phyloP scores from a whole-genome alignment of 805 yeast genomes.

The Nakazawaea holstii region DNA sequence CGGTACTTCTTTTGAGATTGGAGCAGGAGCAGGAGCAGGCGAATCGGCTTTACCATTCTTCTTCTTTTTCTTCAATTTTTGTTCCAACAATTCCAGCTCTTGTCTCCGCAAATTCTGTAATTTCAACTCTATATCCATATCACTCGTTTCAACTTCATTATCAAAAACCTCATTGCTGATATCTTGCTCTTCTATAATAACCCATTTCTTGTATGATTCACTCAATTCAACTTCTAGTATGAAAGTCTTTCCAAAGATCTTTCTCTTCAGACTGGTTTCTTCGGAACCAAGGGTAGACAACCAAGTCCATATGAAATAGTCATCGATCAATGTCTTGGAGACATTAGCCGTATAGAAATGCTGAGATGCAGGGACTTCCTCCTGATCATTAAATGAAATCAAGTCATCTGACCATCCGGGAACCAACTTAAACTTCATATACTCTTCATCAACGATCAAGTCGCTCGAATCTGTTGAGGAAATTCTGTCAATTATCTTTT shows the following conservation, averaged over 20 bases:
- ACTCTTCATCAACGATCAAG: slow-evolving; percentile 34
- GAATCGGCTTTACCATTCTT: not conserved
- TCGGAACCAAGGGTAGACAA: slow-evolving; percentile 71
- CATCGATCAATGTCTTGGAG: slow-evolving; percentile 68
- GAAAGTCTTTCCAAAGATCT: slow-evolving; percentile 73
- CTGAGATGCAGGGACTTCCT: slow-evolving; percentile 13
- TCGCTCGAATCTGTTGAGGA: slow-evolving; percentile 26
- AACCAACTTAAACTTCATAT: slow-evolving; percentile 20
- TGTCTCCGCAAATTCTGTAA: slow-evolving; percentile 7
- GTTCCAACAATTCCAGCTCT: slow-evolving; percentile 4
- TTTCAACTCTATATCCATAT: slow-evolving; percentile 5
- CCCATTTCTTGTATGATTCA: slow-evolving; percentile 74
- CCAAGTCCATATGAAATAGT: slow-evolving; percentile 92
- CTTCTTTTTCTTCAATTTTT: not conserved
- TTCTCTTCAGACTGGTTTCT: slow-evolving; percentile 58
- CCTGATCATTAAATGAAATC: slow-evolving; percentile 10
- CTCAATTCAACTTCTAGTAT: slow-evolving; percentile 77
- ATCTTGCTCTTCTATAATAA: slow-evolving; percentile 65
- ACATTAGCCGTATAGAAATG: slow-evolving; percentile 40
- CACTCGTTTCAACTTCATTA: not conserved
- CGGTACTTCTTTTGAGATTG: slow-evolving; percentile 1
- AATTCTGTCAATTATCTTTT: slow-evolving; percentile 43
- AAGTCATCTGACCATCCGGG: slow-evolving; percentile 32
- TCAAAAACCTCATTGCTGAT: slow-evolving; percentile 17
- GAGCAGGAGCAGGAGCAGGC: slow-evolving; percentile 3